These are phyloP conservation scores for Ophiocordyceps unilateralis DNA, from an alignment of 2,329 filamentous ascomycete species.

Conservation along the genomic window DNA sequence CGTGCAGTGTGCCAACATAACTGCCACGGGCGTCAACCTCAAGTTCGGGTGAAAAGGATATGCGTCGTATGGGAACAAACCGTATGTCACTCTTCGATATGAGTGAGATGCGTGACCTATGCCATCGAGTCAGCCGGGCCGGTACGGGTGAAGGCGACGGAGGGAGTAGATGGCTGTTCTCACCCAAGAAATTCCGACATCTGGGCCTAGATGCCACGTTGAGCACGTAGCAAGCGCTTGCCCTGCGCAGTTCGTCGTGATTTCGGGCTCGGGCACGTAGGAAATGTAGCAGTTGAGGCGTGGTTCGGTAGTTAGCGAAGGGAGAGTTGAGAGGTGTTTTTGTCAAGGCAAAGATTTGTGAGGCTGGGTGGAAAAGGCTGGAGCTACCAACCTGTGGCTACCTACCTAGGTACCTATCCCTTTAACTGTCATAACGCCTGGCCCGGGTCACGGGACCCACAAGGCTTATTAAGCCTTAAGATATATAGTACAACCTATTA, in stretches of 20 bases:
- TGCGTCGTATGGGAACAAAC: slow-evolving; percentile 31
- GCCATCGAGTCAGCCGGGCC: neutral
- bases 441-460: too few relatives aligned
- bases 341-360: slow-evolving; percentile 18
- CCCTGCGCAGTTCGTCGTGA: slow-evolving; percentile 7
- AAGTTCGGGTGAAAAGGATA: neutral
- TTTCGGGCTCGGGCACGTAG: slow-evolving; percentile 1
- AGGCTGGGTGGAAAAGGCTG: slow-evolving; percentile 12
- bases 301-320: neutral
- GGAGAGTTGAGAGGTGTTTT: slow-evolving; percentile 6
- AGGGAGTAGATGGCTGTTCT: slow-evolving; percentile 7
- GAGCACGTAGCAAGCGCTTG: slow-evolving; percentile 20
- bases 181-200: slow-evolving; percentile 48
- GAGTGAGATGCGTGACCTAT: slow-evolving; percentile 74
- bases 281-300: neutral
- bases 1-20: slow-evolving; percentile 88
- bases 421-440: slow-evolving; percentile 3
- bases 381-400: slow-evolving; percentile 2
- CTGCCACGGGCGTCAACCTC: slow-evolving; percentile 31
- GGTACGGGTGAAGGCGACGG: neutral
- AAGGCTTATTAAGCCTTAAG: too few relatives aligned
- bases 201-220: slow-evolving; percentile 19
- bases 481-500: too few relatives aligned
- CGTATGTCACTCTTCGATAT: slow-evolving; percentile 96
- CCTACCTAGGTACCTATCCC: neutral